Base-by-base conservation (phyloP, 495 filamentous ascomycete species). In the Pyrenopolyporus hunteri region DNA sequence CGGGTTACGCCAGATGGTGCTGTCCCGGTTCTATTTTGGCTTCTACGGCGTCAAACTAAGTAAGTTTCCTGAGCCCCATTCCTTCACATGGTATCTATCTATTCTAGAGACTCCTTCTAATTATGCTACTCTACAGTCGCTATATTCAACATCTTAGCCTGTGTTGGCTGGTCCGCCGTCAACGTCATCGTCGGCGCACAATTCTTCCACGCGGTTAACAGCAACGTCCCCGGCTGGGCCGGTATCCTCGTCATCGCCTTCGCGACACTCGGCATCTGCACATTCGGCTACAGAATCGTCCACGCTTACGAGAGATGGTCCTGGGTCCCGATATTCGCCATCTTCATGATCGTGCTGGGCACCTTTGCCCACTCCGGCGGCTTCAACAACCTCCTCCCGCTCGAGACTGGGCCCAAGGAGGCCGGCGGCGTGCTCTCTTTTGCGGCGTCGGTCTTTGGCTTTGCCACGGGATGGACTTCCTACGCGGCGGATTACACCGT, bases 181-280 rank as follows among this genome's bases (percentile, higher is more conserved):
- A 92, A 92, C 69, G 81, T 84, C 43, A 91, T 95, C 58, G 89
- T 93, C n/a, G 90, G 89, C 51, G 89, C 88, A 2, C 88, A 93
- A 69, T 81, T 93, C 40, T 78, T 95, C 71, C 77, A 92, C 63
- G 87, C 90, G 2, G 87, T 93, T 29, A 93, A 93, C 70, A 46
- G 64, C 32, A 67, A 83, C 51, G 82, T 92, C 25, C 89, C 89
- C 5, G 88, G 89, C 49, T 90, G 73, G 69, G 89, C 88, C 6
- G 90, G 89, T 37, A 89, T 95, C 60, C 78, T 93, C 26, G 83
- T 92, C 66, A 90, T 93, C 62, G 84, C 89, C 25, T 70, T 87
- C 48, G 82, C 81, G 62, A 93, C 91, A 1, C 80, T 92, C 25
- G 36, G 89, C 23, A 80, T 93, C 59, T 89, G 85, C 20, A 79